Evolutionary conservation across 345 rosid species (phyloP).

Genomic region (Iberis pinnata): DNA sequence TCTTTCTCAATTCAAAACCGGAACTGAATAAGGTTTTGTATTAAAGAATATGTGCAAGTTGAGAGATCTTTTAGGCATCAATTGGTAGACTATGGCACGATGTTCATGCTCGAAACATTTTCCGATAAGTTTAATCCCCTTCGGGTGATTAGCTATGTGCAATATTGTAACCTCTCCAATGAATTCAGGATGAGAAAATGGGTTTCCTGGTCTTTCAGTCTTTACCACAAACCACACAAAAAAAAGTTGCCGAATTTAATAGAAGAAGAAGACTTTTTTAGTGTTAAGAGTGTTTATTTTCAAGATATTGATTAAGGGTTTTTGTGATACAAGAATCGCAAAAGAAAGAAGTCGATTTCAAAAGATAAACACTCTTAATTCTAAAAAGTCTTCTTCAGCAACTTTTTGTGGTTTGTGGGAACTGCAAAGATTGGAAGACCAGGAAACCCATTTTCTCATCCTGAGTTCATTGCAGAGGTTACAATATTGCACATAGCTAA

Average conservation of each 20-base stretch:
- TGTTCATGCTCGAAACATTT: constrained; percentile 49
- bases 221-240: constrained; percentile 33
- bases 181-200: constrained; percentile 53
- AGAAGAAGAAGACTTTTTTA: constrained; percentile 1
- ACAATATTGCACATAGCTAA: constrained; percentile 44
- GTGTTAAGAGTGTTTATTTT: no score
- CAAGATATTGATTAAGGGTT: no score
- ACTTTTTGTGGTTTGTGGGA: no score
- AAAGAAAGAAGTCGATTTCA: not conserved
- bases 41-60: constrained; percentile 57
- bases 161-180: constrained; percentile 53
- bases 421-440: constrained; percentile 57
- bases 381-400: not conserved
- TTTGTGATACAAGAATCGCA: no score
- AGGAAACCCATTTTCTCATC: constrained; percentile 40
- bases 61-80: constrained; percentile 60
- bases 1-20: constrained; percentile 45
- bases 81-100: constrained; percentile 58
- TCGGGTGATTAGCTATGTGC: constrained; percentile 49
- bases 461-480: constrained; percentile 62
- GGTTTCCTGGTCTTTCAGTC: constrained; percentile 46
- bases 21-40: constrained; percentile 8
- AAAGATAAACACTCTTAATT: no score
- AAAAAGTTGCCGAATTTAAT: not conserved
- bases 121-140: constrained; percentile 61